Base-by-base conservation (phyloP, 2,329 filamentous ascomycete genomes). In the Colletotrichum magnum region DNA sequence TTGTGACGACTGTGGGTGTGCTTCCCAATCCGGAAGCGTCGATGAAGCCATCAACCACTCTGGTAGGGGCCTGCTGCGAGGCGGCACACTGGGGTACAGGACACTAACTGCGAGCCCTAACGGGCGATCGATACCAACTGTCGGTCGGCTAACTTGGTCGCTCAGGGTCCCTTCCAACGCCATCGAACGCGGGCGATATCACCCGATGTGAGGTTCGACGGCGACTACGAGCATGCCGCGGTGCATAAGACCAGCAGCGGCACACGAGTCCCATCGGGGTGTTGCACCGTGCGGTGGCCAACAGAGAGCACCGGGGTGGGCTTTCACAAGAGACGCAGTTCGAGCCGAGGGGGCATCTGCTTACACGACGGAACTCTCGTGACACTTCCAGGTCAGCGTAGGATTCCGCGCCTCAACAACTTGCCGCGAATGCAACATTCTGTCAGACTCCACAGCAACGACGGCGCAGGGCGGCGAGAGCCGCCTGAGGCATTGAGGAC, bases 41-140 rank as follows among this genome's bases (percentile, higher is more conserved):
- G 45, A 43, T 60, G 43, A 66, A 47, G 41, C 50, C 62, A 47
- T 43, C 51, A 57, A 56, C 28, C 28, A 32, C 28, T 32, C 28
- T 32, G 28, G 28, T 32, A 50, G 62, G 54, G 43, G 41, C 61
- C 45, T 58, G 26, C 53, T 58, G 61, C 54, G 61, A 58, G 48
- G 36, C 26, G 58, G 36, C 58, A 43, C 64, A 43, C 64, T 51
- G 64, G 64, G 64, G 64, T 68, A 39, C 54, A 58, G 66, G 21
- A 51, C 24, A 59, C 61, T 68, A 65, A 50, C 54, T n/a, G n/a
- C n/a, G 26, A 52, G 62, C 66, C 56, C 56, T 65, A 36, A 56
- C 26, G 51, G 51, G 41, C 32, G 61, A 65, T 64, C 60, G 28
- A 64, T 64, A 59, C 61, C 48, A 28, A 26, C 54, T 32, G 53